These are phyloP conservation scores for Ascoidea rubescens DNA, from an alignment of 805 yeast species.

Conservation along the genomic window DNA sequence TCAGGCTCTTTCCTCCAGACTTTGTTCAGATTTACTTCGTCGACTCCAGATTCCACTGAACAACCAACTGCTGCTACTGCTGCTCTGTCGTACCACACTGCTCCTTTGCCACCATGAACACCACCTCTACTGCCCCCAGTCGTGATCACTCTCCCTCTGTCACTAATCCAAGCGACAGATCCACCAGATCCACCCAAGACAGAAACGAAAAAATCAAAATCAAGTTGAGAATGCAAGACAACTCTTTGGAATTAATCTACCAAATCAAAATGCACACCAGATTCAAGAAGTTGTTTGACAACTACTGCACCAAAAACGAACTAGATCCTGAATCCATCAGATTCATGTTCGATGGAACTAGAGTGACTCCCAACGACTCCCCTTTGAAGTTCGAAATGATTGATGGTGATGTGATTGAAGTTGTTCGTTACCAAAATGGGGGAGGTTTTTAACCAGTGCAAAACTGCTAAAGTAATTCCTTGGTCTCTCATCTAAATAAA, in stretches of 20 bases:
- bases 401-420: slow-evolving; percentile 7
- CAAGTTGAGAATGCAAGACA: slow-evolving; percentile 7
- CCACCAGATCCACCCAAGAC: not conserved
- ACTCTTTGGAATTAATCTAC: slow-evolving; percentile 7
- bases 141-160: not conserved
- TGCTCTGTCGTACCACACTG: too few species aligned
- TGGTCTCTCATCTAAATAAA: too few species aligned
- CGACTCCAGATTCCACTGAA: too few species aligned
- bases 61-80: too few species aligned
- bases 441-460: slow-evolving; percentile 1
- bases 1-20: not conserved
- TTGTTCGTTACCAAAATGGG: slow-evolving; percentile 3
- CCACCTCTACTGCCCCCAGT: not conserved
- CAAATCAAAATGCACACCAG: slow-evolving; percentile 4
- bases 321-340: slow-evolving; percentile 3
- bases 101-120: not conserved
- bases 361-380: slow-evolving; percentile 3
- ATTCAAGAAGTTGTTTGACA: slow-evolving; percentile 5
- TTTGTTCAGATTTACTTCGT: not conserved
- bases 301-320: slow-evolving; percentile 7
- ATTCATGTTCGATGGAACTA: slow-evolving; percentile 5
- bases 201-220: slow-evolving; percentile 3
- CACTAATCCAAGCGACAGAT: not conserved
- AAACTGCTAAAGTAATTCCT: not conserved
- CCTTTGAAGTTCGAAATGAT: slow-evolving; percentile 6